Base-by-base conservation (phyloP, 495 filamentous ascomycete species). In the Massariosphaeria phaeospora region DNA sequence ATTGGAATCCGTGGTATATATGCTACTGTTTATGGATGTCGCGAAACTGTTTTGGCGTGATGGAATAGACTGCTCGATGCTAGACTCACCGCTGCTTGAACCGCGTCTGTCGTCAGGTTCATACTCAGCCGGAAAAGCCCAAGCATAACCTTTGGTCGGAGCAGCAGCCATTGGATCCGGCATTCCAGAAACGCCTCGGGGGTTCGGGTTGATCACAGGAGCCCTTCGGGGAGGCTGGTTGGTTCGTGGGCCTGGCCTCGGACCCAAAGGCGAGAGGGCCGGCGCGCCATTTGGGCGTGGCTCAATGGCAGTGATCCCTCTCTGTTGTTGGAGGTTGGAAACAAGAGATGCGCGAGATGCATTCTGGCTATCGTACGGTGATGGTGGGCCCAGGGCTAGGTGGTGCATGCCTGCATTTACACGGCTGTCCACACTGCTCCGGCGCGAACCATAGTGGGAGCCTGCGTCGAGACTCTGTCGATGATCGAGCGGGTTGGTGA, bases 351-450 rank as follows among this genome's bases (percentile, higher is more conserved):
- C 67, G 30, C 67, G 67, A 9, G 71, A 73, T 15, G 64, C 59
- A 46, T 73, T 72, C 23, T 68, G 61, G 49, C 69, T 73, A 21
- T 71, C 70, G 51, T 72, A 73, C 5, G 70, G 68, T 6, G 71
- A 73, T 1, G 59, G 42, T 1, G 69, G 67, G 27, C 63, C 61
- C 53, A 73, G 61, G 15, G 55, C 56, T 13, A 73, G 62, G 34
- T 67, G 62, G 47, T 60, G 62, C 62, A 73, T 66, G 17, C 54
- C 61, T 21, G 55, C 55, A 48, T 70, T 67, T 64, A 72, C 67
- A 26, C 71, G 67, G 40, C 70, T 72, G 55, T 73, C 71, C 24
- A 73, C 67, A 52, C 70, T 72, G 59, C 71, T 72, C 2, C 71
- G 70, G 8, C 71, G 57, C 2, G 71, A 73, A 45, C 71, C 71